Conservation (phyloP, 2,329 filamentous ascomycete genomes). For the Cadophora gregata region DNA sequence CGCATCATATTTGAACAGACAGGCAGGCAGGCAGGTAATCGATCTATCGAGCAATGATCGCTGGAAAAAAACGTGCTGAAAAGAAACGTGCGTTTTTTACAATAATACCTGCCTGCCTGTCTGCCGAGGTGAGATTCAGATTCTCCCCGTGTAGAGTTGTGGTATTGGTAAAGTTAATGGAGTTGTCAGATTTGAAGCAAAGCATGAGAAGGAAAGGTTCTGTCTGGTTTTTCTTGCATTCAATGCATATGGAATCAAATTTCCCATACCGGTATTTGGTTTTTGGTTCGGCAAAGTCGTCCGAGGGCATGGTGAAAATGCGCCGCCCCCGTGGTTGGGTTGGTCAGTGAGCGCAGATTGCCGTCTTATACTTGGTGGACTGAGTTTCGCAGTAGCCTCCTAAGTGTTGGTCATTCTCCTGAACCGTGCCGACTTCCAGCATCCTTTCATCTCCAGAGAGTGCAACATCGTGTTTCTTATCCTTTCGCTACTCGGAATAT, state of each 20-base stretch:
- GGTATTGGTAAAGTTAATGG: neutral
- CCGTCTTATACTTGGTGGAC: neutral
- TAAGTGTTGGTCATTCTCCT: neutral
- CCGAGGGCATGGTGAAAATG: constrained; percentile 2
- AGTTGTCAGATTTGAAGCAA: neutral
- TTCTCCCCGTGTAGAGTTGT: neutral
- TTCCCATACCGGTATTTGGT: neutral
- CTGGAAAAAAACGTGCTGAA: constrained; percentile 5
- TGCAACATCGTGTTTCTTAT: neutral
- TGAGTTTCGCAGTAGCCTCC: constrained; percentile 10
- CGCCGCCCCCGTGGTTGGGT: neutral
- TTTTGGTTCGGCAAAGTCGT: constrained; percentile 10
- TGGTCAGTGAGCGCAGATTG: constrained; percentile 5
- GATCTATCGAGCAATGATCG: no score
- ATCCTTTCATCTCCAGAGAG: neutral
- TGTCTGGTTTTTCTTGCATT: no score
- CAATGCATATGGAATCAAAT: constrained; percentile 12
- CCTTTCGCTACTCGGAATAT: neutral
- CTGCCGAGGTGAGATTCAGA: neutral
- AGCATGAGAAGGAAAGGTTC: no score
- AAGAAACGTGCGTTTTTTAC: constrained; percentile 6
- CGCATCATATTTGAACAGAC: no score
- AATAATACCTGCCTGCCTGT: no score
- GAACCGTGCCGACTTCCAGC: constrained; percentile 16
- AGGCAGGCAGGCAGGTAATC: no score